These are phyloP conservation scores for Aurifilum marmelostoma DNA, from an alignment of 2,329 filamentous ascomycete genomes.

Conservation along the genomic window DNA sequence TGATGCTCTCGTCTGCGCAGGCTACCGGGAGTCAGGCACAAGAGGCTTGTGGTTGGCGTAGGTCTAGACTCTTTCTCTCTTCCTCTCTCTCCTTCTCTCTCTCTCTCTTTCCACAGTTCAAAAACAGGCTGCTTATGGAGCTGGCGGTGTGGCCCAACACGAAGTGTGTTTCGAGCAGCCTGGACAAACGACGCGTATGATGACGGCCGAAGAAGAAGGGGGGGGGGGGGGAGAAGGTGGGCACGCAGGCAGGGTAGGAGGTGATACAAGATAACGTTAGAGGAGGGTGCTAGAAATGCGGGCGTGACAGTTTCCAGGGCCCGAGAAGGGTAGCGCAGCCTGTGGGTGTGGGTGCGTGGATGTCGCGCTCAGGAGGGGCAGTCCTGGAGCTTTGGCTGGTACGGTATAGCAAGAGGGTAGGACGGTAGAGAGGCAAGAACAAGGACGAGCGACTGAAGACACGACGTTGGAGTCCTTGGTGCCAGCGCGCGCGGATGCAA, in stretches of 20 bases:
- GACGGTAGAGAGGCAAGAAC: constrained; percentile 8
- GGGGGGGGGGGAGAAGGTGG: constrained; percentile 10
- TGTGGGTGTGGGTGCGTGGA: constrained; percentile 18
- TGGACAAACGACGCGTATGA: constrained; percentile 25
- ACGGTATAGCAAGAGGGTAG: not conserved
- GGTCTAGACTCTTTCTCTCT: constrained; percentile 4
- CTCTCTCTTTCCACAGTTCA: constrained; percentile 14
- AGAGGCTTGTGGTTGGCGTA: constrained; percentile 13
- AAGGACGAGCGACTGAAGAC: not conserved
- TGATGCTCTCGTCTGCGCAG: constrained; percentile 18
- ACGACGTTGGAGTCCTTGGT: constrained; percentile 20
- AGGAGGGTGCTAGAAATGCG: constrained; percentile 1
- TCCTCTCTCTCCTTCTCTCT: not conserved
- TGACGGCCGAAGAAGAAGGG: constrained; percentile 4
- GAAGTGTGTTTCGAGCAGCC: constrained; percentile 15
- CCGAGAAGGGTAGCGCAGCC: constrained; percentile 1
- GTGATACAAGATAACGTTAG: constrained; percentile 19
- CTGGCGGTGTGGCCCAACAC: constrained; percentile 17
- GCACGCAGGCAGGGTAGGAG: not conserved
- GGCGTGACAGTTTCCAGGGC: constrained; percentile 19
- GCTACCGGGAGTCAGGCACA: constrained; percentile 8
- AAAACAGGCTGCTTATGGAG: constrained; percentile 9
- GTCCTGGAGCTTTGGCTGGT: not conserved
- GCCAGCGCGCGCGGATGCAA: constrained; percentile 9
- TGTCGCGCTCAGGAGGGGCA: constrained; percentile 3